Evolutionary conservation across 2,329 filamentous ascomycete species (phyloP), one percentile per base, ranked within the genome.

Genomic region (Volutella citrinella): DNA sequence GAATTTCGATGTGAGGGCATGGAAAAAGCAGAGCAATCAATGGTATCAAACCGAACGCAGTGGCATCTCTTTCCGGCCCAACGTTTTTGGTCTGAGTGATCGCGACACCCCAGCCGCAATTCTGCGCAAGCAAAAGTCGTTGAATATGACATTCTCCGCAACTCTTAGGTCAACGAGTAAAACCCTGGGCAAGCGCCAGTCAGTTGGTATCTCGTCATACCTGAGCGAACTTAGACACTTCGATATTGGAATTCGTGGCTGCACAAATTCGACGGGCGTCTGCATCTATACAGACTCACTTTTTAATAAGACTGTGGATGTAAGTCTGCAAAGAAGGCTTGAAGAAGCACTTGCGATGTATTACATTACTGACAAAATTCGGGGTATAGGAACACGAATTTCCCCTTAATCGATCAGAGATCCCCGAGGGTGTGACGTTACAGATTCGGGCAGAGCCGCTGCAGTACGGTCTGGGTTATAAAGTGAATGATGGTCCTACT

Each of bases 71-170:
- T n/a, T n/a, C n/a, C n/a, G n/a, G n/a, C 51, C 51, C 2, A 55
- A 54, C 15, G 51, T 55, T 11, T 56, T 50, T 22, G 46, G 45
- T 0, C 40, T 57, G 11, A 49, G 49, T 13, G 54, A 57, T 21
- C 40, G 55, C 9, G 55, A 57, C n/a, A 55, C 49, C 2, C 49
- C 55, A 0, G 48, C 51, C 6, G 54, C 52, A 5, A 19, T 57
- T 4, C 37, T 58, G 8, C 48, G 46, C 6, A 58, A 57, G 34
- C 54, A 57, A 32, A 52, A 43, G 18, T 55, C 49, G 7, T 17
- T 55, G 19, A 58, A 58, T 30, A 56, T 57, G 50, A 55, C 52
- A 2, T 57, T 54, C 17, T 42, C 49, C 3, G 50, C 51, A 10
- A 51, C 36, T 8, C 18, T 52, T n/a, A 19, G 43, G 8, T 26